Base-by-base conservation (phyloP, 805 yeast species). In the Teunomyces kruisii region DNA sequence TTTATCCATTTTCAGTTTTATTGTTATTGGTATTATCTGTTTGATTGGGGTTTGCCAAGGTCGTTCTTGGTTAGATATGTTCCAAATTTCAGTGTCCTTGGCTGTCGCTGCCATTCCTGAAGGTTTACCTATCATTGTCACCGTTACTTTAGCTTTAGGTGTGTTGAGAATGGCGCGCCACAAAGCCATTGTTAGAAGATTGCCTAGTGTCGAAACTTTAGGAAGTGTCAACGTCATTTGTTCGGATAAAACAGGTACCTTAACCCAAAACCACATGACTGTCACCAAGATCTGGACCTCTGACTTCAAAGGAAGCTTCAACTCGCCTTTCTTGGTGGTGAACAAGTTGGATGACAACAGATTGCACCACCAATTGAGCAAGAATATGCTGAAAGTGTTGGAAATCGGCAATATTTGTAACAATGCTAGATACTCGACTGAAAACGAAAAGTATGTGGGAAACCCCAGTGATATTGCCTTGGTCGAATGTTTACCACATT, bases 21-120 rank as follows among this genome's bases (percentile, higher is more conserved):
- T 75, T 19, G 85, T 92, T 27, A 94, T 94, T 65, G 97, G 96
- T 39, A 63, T 86, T n/a, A 94, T 94, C 59, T 92, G 97, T 57
- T 59, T 94, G 16, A 76, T 94, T 54, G 99, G 99, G 47, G 76
- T 94, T 15, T 47, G 88, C 39, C 96, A 94, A 70, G 98, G 99
- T 40, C 85, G 96, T 50, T 78, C 87, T 8, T 91, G 97, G 97
- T 76, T 94, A 46, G 98, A 94, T 51, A 94, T 95, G 97, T 92
- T 94, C 69, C 97, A 92, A 65, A 90, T 94, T 47, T 88, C 97
- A 1, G 99, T 94, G 8, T 90, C 97, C 1, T 75, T 94, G 50
- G 99, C 99, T 2, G 99, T 94, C 14, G 99, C 99, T 41, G 99
- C 99, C 3, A 94, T 94, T 56, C 99, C 99, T 4, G 99, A 94